Evolutionary conservation across 768 basidiomycete species (phyloP).

Genomic region (Leccinum incarnatum): DNA sequence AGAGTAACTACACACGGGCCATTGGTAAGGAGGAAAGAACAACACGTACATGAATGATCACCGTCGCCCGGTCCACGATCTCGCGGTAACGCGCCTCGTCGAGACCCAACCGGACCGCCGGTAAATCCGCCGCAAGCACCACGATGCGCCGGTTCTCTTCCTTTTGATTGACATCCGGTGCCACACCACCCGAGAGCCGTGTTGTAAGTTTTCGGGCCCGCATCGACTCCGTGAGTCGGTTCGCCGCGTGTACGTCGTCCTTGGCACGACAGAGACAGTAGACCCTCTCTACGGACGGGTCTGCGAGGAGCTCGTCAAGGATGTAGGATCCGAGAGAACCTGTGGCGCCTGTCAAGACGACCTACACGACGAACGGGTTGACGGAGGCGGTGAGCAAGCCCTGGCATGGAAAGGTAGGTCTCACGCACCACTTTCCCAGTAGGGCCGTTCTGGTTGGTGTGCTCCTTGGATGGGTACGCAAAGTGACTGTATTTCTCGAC

Average conservation of each 20-base stretch:
- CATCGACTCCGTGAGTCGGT: not conserved
- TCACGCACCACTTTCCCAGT: constrained; percentile 17
- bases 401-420: not conserved
- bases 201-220: not conserved
- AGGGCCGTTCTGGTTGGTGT: constrained; percentile 13
- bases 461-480: not conserved
- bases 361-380: not conserved
- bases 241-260: constrained; percentile 40
- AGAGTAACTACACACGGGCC: not conserved
- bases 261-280: constrained; percentile 52
- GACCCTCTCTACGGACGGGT: constrained; percentile 23
- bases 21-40: not conserved
- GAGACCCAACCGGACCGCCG: constrained; percentile 42
- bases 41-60: constrained; percentile 43
- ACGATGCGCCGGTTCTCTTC: constrained; percentile 29
- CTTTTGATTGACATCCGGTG: not conserved
- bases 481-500: constrained; percentile 37
- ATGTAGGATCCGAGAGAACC: constrained; percentile 51
- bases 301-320: constrained; percentile 38
- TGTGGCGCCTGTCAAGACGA: constrained; percentile 50
- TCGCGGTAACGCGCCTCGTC: constrained; percentile 33
- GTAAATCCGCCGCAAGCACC: constrained; percentile 43
- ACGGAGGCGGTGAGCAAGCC: not conserved
- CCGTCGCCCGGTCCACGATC: constrained; percentile 37
- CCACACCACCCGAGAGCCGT: not conserved